phyloP scores from a whole-genome alignment of 1,139 yeast genomes.

The Protomyces lactucae-debilis region DNA sequence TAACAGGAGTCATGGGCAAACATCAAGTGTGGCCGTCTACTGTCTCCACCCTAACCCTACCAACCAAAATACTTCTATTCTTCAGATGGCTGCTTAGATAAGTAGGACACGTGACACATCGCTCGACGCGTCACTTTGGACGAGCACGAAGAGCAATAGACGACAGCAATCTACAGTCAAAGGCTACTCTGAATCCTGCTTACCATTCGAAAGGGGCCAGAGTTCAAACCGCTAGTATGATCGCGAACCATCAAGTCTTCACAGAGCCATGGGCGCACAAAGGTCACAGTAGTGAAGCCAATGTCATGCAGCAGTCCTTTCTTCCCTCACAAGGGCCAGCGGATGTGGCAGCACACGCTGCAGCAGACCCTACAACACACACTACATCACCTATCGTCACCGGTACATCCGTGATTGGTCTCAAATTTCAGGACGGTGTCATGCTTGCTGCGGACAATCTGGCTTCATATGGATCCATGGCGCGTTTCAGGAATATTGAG shows the following conservation, averaged over 20 bases:
- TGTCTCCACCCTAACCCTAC: too few relatives aligned
- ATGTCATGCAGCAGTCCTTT: slow-evolving; percentile 20
- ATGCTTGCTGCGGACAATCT: slow-evolving; percentile 92
- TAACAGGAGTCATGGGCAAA: too few relatives aligned
- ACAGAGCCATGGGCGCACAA: slow-evolving; percentile 27
- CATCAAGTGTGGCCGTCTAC: too few relatives aligned
- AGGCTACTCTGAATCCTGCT: too few relatives aligned
- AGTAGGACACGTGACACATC: too few relatives aligned
- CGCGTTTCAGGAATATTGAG: slow-evolving; percentile 79
- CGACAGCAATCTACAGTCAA: too few relatives aligned
- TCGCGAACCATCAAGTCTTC: slow-evolving; percentile 17
- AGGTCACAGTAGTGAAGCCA: slow-evolving; percentile 12
- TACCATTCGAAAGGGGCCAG: too few relatives aligned
- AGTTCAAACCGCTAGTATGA: background rate
- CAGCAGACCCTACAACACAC: slow-evolving; percentile 39
- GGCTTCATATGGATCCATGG: slow-evolving; percentile 81
- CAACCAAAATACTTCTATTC: too few relatives aligned
- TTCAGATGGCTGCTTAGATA: too few relatives aligned
- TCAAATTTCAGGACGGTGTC: slow-evolving; percentile 85
- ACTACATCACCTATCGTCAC: slow-evolving; percentile 95
- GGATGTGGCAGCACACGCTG: background rate
- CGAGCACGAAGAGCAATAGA: too few relatives aligned
- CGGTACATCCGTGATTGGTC: slow-evolving; percentile 89
- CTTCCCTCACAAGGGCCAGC: slow-evolving; percentile 12
- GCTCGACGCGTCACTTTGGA: too few relatives aligned